These are phyloP conservation scores for Auricularia auricula-judae DNA, from an alignment of 768 basidiomycete species.

Conservation along the genomic window DNA sequence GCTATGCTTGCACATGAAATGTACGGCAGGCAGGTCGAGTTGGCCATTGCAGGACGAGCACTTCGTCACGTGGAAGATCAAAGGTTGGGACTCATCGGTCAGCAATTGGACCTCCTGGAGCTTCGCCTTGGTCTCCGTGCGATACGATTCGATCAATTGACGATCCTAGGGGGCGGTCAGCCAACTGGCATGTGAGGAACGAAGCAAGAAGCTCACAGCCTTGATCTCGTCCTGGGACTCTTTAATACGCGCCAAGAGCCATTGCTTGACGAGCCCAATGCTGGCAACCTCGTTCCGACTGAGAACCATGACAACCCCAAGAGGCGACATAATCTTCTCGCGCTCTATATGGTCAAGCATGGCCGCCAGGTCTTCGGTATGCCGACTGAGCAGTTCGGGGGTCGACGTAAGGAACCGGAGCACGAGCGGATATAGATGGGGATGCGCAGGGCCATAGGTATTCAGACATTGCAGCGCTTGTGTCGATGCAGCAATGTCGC, in stretches of 20 bases:
- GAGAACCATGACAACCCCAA: slow-evolving; percentile 83
- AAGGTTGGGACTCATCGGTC: slow-evolving; percentile 63
- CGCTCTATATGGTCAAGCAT: slow-evolving; percentile 73
- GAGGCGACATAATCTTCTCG: slow-evolving; percentile 72
- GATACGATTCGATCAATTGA: slow-evolving; percentile 78
- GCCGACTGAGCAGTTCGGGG: slow-evolving; percentile 56
- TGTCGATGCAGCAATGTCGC: slow-evolving; percentile 25
- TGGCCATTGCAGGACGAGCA: slow-evolving; percentile 85
- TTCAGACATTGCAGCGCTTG: slow-evolving; percentile 66
- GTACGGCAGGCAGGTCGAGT: slow-evolving; percentile 84
- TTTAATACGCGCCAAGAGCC: slow-evolving; percentile 72
- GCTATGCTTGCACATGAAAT: slow-evolving; percentile 98
- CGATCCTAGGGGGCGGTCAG: slow-evolving; percentile 48
- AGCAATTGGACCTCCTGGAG: slow-evolving; percentile 74
- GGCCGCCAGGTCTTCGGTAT: slow-evolving; percentile 56
- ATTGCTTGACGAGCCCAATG: slow-evolving; percentile 84
- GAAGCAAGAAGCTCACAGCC: slow-evolving; percentile 40
- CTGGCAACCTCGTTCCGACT: slow-evolving; percentile 84
- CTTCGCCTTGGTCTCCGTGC: slow-evolving; percentile 70
- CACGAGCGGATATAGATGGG: slow-evolving; percentile 76
- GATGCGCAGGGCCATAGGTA: slow-evolving; percentile 60
- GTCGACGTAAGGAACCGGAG: slow-evolving; percentile 83
- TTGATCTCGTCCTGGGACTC: slow-evolving; percentile 67
- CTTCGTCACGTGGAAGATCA: slow-evolving; percentile 88
- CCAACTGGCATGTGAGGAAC: neutral